These are phyloP conservation scores for Canavalia ensiformis DNA, from an alignment of 306 rosid species.

Conservation along the genomic window DNA sequence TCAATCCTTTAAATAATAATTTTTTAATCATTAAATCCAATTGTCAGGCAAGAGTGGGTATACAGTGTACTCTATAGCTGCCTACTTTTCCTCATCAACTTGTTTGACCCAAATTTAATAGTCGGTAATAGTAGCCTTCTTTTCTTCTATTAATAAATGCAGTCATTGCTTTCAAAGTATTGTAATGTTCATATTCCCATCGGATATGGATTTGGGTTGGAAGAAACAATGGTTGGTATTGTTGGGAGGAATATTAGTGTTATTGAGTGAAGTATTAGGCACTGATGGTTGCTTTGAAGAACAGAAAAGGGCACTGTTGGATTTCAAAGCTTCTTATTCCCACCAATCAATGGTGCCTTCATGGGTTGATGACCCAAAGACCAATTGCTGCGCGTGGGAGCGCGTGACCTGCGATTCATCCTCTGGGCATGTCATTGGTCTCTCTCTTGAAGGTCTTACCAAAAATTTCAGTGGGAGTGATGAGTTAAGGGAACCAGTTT, in stretches of 20 bases:
- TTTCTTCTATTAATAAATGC: no score
- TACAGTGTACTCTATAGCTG: no score
- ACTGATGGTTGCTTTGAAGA: constrained; percentile 1
- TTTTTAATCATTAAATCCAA: no score
- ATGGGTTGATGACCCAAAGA: constrained; percentile 15
- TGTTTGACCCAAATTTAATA: no score
- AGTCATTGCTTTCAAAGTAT: no score
- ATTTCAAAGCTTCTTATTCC: background rate
- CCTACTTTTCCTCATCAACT: no score
- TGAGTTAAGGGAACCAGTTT: no score
- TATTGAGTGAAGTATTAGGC: background rate
- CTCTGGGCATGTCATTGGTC: background rate
- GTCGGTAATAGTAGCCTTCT: no score
- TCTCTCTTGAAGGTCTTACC: background rate
- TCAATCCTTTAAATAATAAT: no score
- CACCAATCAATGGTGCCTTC: background rate
- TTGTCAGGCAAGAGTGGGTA: no score
- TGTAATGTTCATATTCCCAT: no score
- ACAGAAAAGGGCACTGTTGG: background rate
- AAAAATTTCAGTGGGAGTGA: no score
- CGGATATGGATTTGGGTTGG: background rate
- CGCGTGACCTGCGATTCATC: background rate
- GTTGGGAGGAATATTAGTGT: background rate
- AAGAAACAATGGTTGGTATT: background rate
- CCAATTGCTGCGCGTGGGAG: constrained; percentile 29